Conservation (phyloP, 139 green algal species). For the Spirogloea muscicola region DNA sequence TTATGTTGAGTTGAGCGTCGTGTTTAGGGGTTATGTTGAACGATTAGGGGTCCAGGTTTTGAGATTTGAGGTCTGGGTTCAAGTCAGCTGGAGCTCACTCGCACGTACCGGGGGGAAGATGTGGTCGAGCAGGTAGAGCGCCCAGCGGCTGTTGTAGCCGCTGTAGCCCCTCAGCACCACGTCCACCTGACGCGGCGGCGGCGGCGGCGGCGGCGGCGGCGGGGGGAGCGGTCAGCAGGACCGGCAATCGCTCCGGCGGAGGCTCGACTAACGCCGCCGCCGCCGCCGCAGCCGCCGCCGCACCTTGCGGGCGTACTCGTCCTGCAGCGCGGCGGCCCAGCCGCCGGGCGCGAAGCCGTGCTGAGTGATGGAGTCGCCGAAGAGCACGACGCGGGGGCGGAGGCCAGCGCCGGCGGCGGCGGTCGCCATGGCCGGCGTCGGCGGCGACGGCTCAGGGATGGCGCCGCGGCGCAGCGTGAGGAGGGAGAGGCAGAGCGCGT, state of each 20-base stretch:
- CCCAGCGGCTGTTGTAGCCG: constrained; percentile 88
- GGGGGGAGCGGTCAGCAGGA: background rate
- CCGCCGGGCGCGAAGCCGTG: constrained; percentile 25
- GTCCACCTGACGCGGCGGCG: too few species aligned
- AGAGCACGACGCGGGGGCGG: constrained; percentile 36
- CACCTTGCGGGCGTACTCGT: constrained; percentile 41
- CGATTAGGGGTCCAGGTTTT: too few species aligned
- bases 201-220: background rate
- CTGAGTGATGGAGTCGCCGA: constrained; percentile 47
- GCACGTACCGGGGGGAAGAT: constrained; percentile 55
- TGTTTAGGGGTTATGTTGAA: too few species aligned
- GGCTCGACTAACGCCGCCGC: background rate
- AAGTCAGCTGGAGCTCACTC: background rate
- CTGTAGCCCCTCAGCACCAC: constrained; percentile 77
- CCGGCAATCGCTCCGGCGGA: background rate
- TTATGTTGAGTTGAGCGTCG: too few species aligned
- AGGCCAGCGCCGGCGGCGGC: too few species aligned
- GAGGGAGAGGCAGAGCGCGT: too few species aligned
- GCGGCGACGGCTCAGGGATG: too few species aligned
- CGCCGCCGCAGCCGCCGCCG: too few species aligned
- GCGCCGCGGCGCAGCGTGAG: too few species aligned
- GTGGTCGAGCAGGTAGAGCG: constrained; percentile 52
- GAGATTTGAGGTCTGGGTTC: too few species aligned
- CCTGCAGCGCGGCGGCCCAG: constrained; percentile 37
- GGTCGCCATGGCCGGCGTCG: too few species aligned